Percentiles rank a stretch among this genome's conserved stretches.
Conservation (phyloP, 345 rosid species). For the Boechera stricta region DNA sequence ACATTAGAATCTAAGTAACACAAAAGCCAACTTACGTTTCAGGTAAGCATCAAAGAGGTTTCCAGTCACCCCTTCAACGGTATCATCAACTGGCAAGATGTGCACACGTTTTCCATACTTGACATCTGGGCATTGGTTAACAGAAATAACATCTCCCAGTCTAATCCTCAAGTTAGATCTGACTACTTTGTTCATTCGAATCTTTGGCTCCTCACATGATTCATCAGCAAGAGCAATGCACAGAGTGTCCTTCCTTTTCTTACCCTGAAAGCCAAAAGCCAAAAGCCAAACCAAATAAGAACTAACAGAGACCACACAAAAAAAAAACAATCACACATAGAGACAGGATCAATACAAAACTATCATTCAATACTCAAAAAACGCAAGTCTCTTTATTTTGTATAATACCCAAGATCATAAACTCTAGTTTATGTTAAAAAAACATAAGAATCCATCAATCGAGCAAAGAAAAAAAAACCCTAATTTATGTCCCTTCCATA, state of each 20-base stretch:
- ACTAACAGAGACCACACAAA: background rate
- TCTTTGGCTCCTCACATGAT: slow-evolving; percentile 87
- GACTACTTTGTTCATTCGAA: slow-evolving; percentile 89
- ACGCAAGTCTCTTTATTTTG: background rate
- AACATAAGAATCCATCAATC: slow-evolving; percentile 4
- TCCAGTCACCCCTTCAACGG: slow-evolving; percentile 93
- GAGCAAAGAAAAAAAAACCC: background rate
- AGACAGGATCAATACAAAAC: background rate
- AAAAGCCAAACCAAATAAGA: slow-evolving; percentile 17
- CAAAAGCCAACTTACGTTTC: slow-evolving; percentile 68
- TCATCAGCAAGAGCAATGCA: slow-evolving; percentile 95
- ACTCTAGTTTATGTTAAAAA: slow-evolving; percentile 10
- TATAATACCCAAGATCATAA: slow-evolving; percentile 16
- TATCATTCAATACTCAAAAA: background rate
- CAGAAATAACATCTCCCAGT: slow-evolving; percentile 88
- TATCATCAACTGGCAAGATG: slow-evolving; percentile 91
- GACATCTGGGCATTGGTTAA: slow-evolving; percentile 91
- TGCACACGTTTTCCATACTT: slow-evolving; percentile 95
- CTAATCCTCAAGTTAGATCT: slow-evolving; percentile 95
- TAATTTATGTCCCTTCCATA: background rate
- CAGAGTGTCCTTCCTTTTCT: slow-evolving; percentile 84
- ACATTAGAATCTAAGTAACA: slow-evolving; percentile 4
- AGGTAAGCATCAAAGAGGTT: slow-evolving; percentile 94
- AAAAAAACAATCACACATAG: background rate
- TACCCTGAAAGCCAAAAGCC: slow-evolving; percentile 57